phyloP scores from a whole-genome alignment of 2,329 filamentous ascomycete species.

The Penicillium sclerotigenum region DNA sequence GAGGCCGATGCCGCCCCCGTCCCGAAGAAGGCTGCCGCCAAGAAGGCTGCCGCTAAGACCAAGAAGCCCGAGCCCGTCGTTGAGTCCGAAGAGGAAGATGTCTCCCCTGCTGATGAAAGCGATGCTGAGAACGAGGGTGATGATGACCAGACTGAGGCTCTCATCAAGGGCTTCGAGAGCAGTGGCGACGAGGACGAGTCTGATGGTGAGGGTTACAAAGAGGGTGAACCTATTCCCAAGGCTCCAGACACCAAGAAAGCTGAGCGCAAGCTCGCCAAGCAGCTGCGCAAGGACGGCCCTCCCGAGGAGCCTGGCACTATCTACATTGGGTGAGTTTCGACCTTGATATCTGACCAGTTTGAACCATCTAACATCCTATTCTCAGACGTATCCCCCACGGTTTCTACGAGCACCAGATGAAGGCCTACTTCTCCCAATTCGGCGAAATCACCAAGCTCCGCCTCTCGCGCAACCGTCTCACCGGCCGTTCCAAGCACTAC shows the following conservation, averaged over 20 bases:
- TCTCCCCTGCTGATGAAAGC: conserved; percentile 18
- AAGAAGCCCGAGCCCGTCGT: conserved; percentile 32
- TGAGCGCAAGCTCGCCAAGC: conserved; percentile 52
- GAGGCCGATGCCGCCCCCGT: conserved; percentile 31
- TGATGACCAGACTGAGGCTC: conserved; percentile 53
- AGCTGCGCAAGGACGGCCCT: conserved; percentile 46
- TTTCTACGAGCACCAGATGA: conserved; percentile 97
- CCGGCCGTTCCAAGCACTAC: conserved; percentile 87
- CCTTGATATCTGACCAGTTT: not conserved
- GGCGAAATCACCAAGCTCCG: conserved; percentile 75
- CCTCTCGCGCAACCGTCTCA: conserved; percentile 87
- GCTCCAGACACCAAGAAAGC: conserved; percentile 47
- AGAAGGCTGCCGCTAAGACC: conserved; percentile 39
- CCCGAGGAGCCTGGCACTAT: conserved; percentile 66
- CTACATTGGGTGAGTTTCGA: conserved; percentile 67
- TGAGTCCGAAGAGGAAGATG: conserved; percentile 35
- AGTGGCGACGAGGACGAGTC: conserved; percentile 52
- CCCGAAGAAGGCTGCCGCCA: conserved; percentile 13
- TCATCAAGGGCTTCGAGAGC: conserved; percentile 56
- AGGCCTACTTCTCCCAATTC: conserved; percentile 89
- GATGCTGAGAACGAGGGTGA: conserved; percentile 36
- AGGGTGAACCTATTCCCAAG: conserved; percentile 42
- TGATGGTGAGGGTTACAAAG: conserved; percentile 47
- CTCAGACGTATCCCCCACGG: conserved; percentile 76
- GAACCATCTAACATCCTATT: conserved; percentile 16